Base-by-base conservation (phyloP, 768 basidiomycete species). In the Tylopilus rubrobrunneus region DNA sequence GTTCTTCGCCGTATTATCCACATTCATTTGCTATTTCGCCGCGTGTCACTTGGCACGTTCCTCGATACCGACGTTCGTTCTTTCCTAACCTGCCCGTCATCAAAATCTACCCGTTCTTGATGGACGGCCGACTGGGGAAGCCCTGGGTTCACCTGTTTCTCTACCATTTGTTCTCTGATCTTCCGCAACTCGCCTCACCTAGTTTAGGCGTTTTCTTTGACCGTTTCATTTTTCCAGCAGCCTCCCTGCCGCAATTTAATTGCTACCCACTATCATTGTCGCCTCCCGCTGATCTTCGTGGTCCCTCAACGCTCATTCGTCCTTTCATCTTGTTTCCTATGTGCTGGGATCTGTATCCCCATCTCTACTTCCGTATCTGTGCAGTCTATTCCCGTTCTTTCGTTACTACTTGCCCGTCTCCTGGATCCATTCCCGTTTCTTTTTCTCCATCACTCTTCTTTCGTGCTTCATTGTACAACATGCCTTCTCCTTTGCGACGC, bases 391-490 rank as follows among this genome's bases (percentile, higher is more conserved):
- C 45, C 27, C 39, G 5, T 54, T 51, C 48, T 10, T 51, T 56
- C 27, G 8, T 31, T 51, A 48, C 15, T 41, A 6, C 14, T 29
- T 27, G 9, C 41, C 49, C n/a, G 3, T n/a, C 17, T 48, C 6
- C 33, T 4, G 19, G 36, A 48, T 47, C 29, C 31, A 34, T 25
- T 31, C 31, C 7, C 10, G 4, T 5, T 23, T 48, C 19, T 42
- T n/a, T 25, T 4, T 19, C 33, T 53, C 44, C 40, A 19, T 19
- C 5, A 0, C 27, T 51, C 34, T 48, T 53, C 47, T 54, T 57
- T 55, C 28, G 17, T 57, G 37, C 21, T 52, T 51, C 39, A 25
- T 48, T 67, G 66, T 65, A 65, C 53, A 56, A 48, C 37, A 56
- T 15, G 6, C 33, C 40, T 37, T 7, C 31, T 33, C 17, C 10